Conservation (phyloP, 805 yeast species). For the Zygotorulaspora danielsina region DNA sequence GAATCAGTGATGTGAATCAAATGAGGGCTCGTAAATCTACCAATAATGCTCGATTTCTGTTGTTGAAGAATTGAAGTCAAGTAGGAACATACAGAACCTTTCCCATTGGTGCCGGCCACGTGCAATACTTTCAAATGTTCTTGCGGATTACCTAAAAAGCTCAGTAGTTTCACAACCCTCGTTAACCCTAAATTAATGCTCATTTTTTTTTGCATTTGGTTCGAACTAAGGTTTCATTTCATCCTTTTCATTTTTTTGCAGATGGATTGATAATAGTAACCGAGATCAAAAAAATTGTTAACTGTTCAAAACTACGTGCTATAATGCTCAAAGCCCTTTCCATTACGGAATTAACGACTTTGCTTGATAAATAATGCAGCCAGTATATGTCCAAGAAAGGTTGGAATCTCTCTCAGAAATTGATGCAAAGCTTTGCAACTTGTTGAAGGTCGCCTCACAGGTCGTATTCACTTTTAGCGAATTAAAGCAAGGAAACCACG, state of each 20-base stretch:
- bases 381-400: constrained; percentile 31
- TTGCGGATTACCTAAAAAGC: constrained; percentile 66
- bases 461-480: constrained; percentile 31
- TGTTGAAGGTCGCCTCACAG: constrained; percentile 31
- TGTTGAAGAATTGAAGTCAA: constrained; percentile 58
- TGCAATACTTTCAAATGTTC: constrained; percentile 64
- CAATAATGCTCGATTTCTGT: constrained; percentile 39
- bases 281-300: too few species aligned
- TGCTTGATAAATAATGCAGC: constrained; percentile 27
- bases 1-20: constrained; percentile 69
- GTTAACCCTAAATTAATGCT: constrained; percentile 57
- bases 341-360: too few species aligned
- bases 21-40: constrained; percentile 90
- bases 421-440: constrained; percentile 26
- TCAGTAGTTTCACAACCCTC: constrained; percentile 45
- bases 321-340: too few species aligned
- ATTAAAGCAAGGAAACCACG: constrained; percentile 31
- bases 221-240: too few species aligned
- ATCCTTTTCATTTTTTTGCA: too few species aligned
- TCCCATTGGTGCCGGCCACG: constrained; percentile 95
- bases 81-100: constrained; percentile 89
- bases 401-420: constrained; percentile 27
- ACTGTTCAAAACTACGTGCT: too few species aligned
- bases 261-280: too few species aligned
- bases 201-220: constrained; percentile 37